Conservation (phyloP, 169 alveolate species). For the Plasmodium ovale region DNA sequence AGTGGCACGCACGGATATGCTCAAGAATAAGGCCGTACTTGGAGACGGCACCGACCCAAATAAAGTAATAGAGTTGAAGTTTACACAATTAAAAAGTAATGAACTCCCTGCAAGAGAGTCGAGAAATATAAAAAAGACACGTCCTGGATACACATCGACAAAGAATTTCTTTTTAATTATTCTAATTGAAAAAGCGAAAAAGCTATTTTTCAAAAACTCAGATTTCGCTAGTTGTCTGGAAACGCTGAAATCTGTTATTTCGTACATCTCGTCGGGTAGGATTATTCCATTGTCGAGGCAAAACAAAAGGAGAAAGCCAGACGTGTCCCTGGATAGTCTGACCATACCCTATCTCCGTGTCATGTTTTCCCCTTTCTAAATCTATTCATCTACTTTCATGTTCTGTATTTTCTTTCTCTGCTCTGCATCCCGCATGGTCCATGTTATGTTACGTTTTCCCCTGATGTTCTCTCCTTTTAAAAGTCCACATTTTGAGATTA, state of each 20-base stretch:
- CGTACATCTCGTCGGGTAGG: slow-evolving; percentile 17
- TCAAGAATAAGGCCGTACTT: background rate
- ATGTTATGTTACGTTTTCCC: too few relatives aligned
- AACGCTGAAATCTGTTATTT: slow-evolving; percentile 23
- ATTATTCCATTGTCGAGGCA: too few relatives aligned
- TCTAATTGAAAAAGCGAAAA: slow-evolving; percentile 66
- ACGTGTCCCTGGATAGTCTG: too few relatives aligned
- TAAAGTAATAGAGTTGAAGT: slow-evolving; percentile 58
- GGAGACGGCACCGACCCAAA: background rate
- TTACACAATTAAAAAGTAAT: slow-evolving; percentile 55
- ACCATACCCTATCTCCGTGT: too few relatives aligned
- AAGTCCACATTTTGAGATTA: too few relatives aligned
- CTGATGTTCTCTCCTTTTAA: too few relatives aligned
- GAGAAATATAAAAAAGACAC: slow-evolving; percentile 38
- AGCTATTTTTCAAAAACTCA: slow-evolving; percentile 43
- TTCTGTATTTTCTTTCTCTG: too few relatives aligned
- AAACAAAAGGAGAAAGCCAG: too few relatives aligned
- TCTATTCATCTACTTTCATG: too few relatives aligned
- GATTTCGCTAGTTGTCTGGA: slow-evolving; percentile 55
- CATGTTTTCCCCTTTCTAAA: too few relatives aligned
- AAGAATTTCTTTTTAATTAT: slow-evolving; percentile 62
- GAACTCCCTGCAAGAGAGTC: slow-evolving; percentile 72
- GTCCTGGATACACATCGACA: slow-evolving; percentile 43
- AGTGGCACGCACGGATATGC: too few relatives aligned
- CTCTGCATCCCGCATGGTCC: too few relatives aligned